Evolutionary conservation across 1,139 yeast genomes (phyloP), one percentile per base, ranked within the genome.

Genomic region (Candida smagusa): DNA sequence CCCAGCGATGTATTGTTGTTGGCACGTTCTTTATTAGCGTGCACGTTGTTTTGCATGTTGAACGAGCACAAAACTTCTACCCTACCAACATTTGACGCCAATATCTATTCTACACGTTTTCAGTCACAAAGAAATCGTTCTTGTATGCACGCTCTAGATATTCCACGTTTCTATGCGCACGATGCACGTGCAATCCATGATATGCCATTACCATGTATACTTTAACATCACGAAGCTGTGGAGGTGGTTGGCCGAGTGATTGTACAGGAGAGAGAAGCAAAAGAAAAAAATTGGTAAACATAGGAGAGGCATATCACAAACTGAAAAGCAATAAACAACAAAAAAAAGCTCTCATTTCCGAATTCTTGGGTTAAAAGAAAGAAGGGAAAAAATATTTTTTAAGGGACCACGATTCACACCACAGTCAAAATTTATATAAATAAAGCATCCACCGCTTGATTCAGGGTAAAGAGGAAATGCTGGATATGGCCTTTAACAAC

Each of bases 401-500:
- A 27, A 12, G 13, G 16, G 11, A 9, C 26, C 26, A 23, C 26
- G 26, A 23, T 23, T 23, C 26, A 23, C 26, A 23, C 26, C 26
- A 23, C 26, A 23, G 11, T n/a, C 6, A 9, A 23, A 24, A 11
- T 9, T 12, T 8, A 27, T 27, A 27, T 27, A 27, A 27, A 27
- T 27, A 27, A 27, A 27, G 13, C 16, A 27, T 11, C 12, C 8
- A 27, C 29, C 29, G 29, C 29, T 4, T 8, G 27, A 9, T 24
- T 9, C 12, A 12, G 12, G 12, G 12, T 12, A 22, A 30, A 19
- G 9, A 21, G 21, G 13, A 36, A 31, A 61, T 62, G 67, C 56
- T 65, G 25, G 68, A 63, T 48, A 59, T 62, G 42, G 83, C 84
- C 31, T 81, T 81, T 58, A 77, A 80, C 59, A 83, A 80, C 57